Evolutionary conservation across 192 early-diverging fungal species (phyloP).

Genomic region (Gonapodya prolifera): DNA sequence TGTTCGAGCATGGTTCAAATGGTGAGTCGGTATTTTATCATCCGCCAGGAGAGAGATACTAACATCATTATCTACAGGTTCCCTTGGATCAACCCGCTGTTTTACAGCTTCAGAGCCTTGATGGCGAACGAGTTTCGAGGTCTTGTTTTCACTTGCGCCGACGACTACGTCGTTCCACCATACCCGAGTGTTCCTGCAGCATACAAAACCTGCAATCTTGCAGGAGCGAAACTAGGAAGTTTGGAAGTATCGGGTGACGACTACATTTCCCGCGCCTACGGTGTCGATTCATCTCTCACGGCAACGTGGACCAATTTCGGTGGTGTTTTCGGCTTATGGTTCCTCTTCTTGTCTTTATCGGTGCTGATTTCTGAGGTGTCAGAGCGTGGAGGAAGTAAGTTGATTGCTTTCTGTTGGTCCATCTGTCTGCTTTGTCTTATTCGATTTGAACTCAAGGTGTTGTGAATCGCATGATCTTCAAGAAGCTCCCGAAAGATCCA

Average conservation of each 20-base stretch:
- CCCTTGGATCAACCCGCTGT: constrained; percentile 50
- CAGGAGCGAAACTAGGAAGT: neutral
- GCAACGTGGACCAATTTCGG: constrained; percentile 20
- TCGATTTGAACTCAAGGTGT: too few relatives aligned
- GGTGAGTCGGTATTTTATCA: constrained; percentile 7
- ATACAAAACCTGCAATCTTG: constrained; percentile 1
- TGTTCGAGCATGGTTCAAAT: constrained; percentile 50
- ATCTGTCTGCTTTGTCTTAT: too few relatives aligned
- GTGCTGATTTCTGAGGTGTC: constrained; percentile 9
- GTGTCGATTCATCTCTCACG: neutral
- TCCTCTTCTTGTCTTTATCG: constrained; percentile 11
- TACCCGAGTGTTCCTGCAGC: neutral
- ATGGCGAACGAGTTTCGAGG: constrained; percentile 51
- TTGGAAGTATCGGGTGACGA: neutral
- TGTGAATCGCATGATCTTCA: neutral
- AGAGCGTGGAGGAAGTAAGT: too few relatives aligned
- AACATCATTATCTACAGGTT: constrained; percentile 9
- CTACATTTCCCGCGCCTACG: neutral
- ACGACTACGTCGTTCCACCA: neutral
- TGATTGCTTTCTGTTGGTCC: too few relatives aligned
- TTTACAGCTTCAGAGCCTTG: constrained; percentile 32
- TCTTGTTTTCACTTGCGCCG: constrained; percentile 7
- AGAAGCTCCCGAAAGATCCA: too few relatives aligned
- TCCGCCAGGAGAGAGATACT: neutral
- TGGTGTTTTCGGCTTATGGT: constrained; percentile 16